phyloP scores from a whole-genome alignment of 306 rosid genomes.

The Biancaea sappan region DNA sequence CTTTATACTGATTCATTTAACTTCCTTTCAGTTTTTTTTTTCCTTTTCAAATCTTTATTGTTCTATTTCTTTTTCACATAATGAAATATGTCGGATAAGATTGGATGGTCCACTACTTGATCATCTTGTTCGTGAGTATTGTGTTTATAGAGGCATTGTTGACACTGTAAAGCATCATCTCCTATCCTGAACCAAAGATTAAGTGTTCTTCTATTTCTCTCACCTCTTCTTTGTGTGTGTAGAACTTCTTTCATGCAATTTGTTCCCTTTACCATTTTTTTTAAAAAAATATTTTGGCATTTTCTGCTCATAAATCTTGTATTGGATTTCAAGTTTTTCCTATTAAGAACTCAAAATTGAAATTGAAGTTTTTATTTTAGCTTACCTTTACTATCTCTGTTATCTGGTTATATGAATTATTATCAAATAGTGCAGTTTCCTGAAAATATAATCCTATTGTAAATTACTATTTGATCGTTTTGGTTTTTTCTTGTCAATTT shows the following conservation, averaged over 20 bases:
- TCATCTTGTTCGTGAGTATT: constrained; percentile 94
- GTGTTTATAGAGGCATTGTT: constrained; percentile 94
- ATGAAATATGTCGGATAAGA: constrained; percentile 85
- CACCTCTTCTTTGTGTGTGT: background rate
- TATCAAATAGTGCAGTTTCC: constrained; percentile 9
- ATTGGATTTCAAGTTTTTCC: background rate
- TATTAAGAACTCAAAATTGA: constrained; percentile 3
- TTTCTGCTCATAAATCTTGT: constrained; percentile 23
- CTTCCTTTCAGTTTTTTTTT: background rate
- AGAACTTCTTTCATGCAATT: constrained; percentile 15
- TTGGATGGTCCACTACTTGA: constrained; percentile 87
- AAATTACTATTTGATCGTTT: constrained; percentile 2
- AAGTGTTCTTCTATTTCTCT: background rate
- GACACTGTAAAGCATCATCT: constrained; percentile 55
- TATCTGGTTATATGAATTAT: background rate
- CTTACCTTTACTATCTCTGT: background rate
- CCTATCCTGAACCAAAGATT: constrained; percentile 38
- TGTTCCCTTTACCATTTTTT: background rate
- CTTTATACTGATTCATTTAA: background rate
- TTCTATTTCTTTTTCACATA: constrained; percentile 60
- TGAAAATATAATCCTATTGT: constrained; percentile 12
- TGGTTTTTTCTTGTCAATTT: constrained; percentile 35
- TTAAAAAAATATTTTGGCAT: too few species aligned
- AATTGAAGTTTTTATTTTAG: background rate
- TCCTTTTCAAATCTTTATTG: constrained; percentile 31